These are phyloP conservation scores for Gaeumannomyces sp. DNA, from an alignment of 2,329 filamentous ascomycete genomes.

Conservation along the genomic window DNA sequence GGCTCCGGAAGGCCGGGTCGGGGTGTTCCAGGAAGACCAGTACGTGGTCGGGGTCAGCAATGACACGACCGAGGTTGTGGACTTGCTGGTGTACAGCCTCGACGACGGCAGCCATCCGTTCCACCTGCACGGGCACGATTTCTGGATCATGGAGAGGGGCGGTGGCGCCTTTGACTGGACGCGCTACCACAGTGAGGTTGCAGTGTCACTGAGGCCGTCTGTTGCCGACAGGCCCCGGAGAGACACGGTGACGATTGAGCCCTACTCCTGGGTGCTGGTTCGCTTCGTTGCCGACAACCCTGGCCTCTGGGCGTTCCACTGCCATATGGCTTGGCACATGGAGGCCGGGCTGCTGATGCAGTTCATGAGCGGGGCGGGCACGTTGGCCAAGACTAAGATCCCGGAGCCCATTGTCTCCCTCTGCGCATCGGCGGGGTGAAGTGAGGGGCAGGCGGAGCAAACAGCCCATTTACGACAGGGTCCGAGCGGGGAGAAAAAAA, in stretches of 20 bases:
- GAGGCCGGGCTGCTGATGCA: slow-evolving; percentile 56
- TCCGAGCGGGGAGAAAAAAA: too few relatives aligned
- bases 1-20: slow-evolving; percentile 5
- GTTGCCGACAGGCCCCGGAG: slow-evolving; percentile 2
- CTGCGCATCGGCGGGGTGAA: slow-evolving; percentile 3
- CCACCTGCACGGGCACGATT: slow-evolving; percentile 49
- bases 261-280: slow-evolving; percentile 27
- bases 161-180: slow-evolving; percentile 12
- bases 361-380: slow-evolving; percentile 27
- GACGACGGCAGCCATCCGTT: slow-evolving; percentile 36
- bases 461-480: too few relatives aligned
- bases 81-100: slow-evolving; percentile 38
- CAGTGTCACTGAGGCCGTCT: slow-evolving; percentile 4
- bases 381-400: slow-evolving; percentile 3
- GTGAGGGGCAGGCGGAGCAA: background rate
- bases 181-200: slow-evolving; percentile 10
- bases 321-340: slow-evolving; percentile 53
- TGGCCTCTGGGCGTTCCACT: slow-evolving; percentile 53
- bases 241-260: slow-evolving; percentile 9
- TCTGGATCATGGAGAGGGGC: slow-evolving; percentile 20
- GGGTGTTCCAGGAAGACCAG: slow-evolving; percentile 9
- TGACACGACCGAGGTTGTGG: slow-evolving; percentile 38
- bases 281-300: slow-evolving; percentile 51
- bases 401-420: slow-evolving; percentile 2
- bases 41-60: slow-evolving; percentile 29